Evolutionary conservation across 2,329 filamentous ascomycete genomes (phyloP).

Genomic region (Orbilia quercus): DNA sequence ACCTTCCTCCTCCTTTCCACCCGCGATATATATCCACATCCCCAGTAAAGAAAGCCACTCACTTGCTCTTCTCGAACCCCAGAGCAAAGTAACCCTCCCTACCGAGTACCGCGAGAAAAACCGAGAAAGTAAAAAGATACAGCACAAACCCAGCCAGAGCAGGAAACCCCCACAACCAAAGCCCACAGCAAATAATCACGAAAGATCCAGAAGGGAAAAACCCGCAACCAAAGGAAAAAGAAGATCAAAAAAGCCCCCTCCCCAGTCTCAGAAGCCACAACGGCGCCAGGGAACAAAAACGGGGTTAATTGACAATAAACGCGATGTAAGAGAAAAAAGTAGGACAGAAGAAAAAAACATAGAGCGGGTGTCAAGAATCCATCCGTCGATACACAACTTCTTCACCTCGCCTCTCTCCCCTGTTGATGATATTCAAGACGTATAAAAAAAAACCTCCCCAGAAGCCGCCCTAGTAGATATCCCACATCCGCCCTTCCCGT

Average conservation of each 20-base stretch:
- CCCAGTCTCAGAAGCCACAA: constrained; percentile 57
- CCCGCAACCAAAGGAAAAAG: constrained; percentile 5
- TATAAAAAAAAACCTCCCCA: constrained; percentile 56
- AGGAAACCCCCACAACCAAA: neutral
- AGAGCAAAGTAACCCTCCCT: neutral
- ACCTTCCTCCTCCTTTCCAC: constrained; percentile 14
- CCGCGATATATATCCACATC: constrained; percentile 1
- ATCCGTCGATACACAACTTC: constrained; percentile 29
- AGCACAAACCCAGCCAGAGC: neutral
- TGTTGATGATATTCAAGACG: constrained; percentile 42
- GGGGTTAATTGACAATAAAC: constrained; percentile 7
- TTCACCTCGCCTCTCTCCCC: constrained; percentile 56
- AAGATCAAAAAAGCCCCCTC: constrained; percentile 5
- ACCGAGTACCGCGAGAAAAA: neutral
- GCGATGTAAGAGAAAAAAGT: constrained; percentile 7
- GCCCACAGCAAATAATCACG: neutral
- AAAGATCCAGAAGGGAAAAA: neutral
- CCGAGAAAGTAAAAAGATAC: neutral
- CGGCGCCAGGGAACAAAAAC: constrained; percentile 43
- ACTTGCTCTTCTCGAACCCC: neutral
- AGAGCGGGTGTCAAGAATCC: constrained; percentile 53
- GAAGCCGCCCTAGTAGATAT: constrained; percentile 60
- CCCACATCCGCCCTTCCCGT: constrained; percentile 38
- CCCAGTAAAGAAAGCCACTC: neutral
- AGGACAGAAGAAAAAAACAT: constrained; percentile 30